A percentile compares a stretch with the other conserved stretches of the same genome.
These are phyloP conservation scores for Microcera coccophila DNA, from an alignment of 2,329 filamentous ascomycete species.

Conservation along the genomic window DNA sequence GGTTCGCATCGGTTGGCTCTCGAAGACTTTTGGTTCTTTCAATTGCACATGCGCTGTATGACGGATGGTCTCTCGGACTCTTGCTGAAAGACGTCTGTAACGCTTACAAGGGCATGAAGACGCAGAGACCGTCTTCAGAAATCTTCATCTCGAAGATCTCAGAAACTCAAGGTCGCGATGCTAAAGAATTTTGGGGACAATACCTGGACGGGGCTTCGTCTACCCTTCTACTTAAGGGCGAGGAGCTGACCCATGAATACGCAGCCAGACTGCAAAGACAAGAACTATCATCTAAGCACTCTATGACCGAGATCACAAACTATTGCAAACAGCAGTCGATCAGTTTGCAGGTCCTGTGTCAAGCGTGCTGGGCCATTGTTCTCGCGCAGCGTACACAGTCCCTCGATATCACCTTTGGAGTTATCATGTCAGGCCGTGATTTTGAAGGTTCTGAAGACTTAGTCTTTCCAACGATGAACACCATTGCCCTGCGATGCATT, in stretches of 20 bases:
- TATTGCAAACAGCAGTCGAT: conserved; percentile 66
- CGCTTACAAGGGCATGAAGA: conserved; percentile 53
- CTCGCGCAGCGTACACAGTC: conserved; percentile 59
- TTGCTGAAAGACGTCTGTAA: conserved; percentile 66
- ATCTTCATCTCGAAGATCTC: conserved; percentile 42
- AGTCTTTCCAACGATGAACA: conserved; percentile 91
- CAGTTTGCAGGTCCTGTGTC: conserved; percentile 72
- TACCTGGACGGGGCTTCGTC: conserved; percentile 53
- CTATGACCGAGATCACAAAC: conserved; percentile 25
- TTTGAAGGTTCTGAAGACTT: conserved; percentile 62
- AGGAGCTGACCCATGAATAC: not conserved
- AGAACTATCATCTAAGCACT: conserved; percentile 12
- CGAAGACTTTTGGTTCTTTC: conserved; percentile 57
- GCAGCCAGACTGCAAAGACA: conserved; percentile 5
- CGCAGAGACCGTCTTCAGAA: conserved; percentile 46
- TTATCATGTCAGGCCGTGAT: conserved; percentile 81
- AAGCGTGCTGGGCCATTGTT: conserved; percentile 70
- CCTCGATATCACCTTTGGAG: conserved; percentile 77
- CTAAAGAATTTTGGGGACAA: conserved; percentile 64
- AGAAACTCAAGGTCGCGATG: conserved; percentile 16
- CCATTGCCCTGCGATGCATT: conserved; percentile 68
- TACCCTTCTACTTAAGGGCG: conserved; percentile 28
- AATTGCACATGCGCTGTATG: conserved; percentile 82
- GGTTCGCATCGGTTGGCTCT: conserved; percentile 33
- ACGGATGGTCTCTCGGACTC: conserved; percentile 76